Conservation (phyloP, 148 eudicot species). For the Beta vulgaris region DNA sequence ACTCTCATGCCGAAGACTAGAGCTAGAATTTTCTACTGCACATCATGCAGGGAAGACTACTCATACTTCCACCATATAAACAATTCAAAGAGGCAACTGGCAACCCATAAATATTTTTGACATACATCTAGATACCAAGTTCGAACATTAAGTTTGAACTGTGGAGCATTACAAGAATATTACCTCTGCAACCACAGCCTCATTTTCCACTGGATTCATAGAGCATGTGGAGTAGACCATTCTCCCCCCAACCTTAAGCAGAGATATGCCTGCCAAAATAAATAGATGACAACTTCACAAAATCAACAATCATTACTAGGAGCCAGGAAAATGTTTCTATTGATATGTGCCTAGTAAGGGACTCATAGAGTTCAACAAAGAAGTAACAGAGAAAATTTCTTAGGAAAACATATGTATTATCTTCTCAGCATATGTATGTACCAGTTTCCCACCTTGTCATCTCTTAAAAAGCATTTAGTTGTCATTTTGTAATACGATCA, state of each 20-base stretch:
- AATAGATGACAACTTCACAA: background rate
- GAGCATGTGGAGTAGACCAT: constrained; percentile 98
- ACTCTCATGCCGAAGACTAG: background rate
- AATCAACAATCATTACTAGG: background rate
- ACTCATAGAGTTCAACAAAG: background rate
- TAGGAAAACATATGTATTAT: background rate
- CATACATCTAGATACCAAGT: too few relatives aligned
- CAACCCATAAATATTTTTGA: background rate
- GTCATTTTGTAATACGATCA: background rate
- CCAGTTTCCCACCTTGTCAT: background rate
- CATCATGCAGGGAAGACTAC: too few relatives aligned
- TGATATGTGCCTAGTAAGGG: background rate
- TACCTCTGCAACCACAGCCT: constrained; percentile 99
- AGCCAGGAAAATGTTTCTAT: background rate
- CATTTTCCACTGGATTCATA: constrained; percentile 98
- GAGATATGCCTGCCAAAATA: constrained; percentile 54
- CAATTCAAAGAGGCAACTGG: background rate
- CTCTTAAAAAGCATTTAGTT: background rate
- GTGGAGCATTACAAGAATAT: background rate
- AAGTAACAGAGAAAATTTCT: background rate
- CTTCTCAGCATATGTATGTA: background rate
- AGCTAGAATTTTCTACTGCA: background rate
- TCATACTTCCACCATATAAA: background rate
- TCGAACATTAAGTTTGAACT: background rate
- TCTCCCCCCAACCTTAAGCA: constrained; percentile 93